Percentiles rank a stretch among this genome's conserved stretches.
These are phyloP conservation scores for Plasmodium cynomolgi DNA, from an alignment of 169 alveolate genomes.

Conservation along the genomic window DNA sequence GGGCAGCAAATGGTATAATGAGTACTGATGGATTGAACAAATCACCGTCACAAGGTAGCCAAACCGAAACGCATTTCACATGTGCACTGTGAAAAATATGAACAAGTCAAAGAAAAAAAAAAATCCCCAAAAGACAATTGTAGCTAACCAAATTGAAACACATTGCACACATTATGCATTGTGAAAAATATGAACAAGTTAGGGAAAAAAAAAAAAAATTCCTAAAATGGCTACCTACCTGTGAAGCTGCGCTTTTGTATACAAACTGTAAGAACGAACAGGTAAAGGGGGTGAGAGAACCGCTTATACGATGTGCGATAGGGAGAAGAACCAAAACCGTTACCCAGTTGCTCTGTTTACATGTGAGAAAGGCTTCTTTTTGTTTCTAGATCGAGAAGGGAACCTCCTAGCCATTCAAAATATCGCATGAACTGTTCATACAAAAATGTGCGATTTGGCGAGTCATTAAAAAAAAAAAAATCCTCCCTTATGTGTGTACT, in stretches of 20 bases:
- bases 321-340: background rate
- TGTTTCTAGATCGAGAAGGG: background rate
- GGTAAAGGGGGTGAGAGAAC: background rate
- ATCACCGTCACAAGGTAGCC: background rate
- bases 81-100: background rate
- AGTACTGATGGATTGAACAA: background rate
- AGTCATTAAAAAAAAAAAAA: background rate
- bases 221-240: background rate
- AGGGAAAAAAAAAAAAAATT: background rate
- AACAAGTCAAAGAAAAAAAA: slow-evolving; percentile 15
- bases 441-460: background rate
- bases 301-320: background rate
- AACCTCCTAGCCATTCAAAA: background rate
- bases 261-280: background rate
- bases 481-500: background rate
- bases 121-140: background rate
- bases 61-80: background rate
- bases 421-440: slow-evolving; percentile 16
- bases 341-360: background rate
- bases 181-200: background rate
- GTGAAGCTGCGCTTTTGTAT: background rate
- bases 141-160: slow-evolving; percentile 28
- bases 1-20: background rate
- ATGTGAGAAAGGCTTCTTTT: background rate
- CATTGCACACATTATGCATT: background rate